Conservation (phyloP, 2,329 filamentous ascomycete genomes). For the Alternaria consortialis region DNA sequence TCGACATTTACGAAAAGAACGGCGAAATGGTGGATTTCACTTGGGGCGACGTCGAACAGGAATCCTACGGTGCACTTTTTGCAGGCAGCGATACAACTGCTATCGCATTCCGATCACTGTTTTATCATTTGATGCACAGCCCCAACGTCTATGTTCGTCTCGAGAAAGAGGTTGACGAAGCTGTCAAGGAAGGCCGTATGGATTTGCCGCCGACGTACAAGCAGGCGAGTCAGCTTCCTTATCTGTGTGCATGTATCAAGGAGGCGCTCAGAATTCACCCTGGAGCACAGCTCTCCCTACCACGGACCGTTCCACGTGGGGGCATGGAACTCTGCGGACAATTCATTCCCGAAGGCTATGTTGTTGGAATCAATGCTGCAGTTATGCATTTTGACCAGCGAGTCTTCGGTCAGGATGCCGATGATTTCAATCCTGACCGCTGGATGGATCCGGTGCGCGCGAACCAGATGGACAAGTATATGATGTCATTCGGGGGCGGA, state of each 20-base stretch:
- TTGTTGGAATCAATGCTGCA: conserved; percentile 57
- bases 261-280: conserved; percentile 56
- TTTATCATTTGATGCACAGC: conserved; percentile 53
- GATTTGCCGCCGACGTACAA: conserved; percentile 24
- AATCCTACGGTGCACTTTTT: conserved; percentile 38
- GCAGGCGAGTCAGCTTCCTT: conserved; percentile 43
- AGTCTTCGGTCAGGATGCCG: conserved; percentile 53
- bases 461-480: conserved; percentile 33
- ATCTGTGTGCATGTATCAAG: conserved; percentile 56
- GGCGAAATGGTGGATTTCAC: conserved; percentile 47
- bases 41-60: conserved; percentile 35
- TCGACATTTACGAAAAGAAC: conserved; percentile 40
- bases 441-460: conserved; percentile 48
- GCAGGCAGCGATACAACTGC: conserved; percentile 51
- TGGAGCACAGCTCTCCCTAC: conserved; percentile 13
- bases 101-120: conserved; percentile 41
- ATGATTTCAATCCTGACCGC: conserved; percentile 55
- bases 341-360: conserved; percentile 48
- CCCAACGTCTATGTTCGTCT: conserved; percentile 22
- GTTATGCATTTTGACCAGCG: conserved; percentile 53
- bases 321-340: conserved; percentile 30
- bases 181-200: conserved; percentile 13
- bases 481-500: conserved; percentile 52
- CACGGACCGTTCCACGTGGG: conserved; percentile 28
- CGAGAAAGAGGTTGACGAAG: conserved; percentile 29